These are phyloP conservation scores for Tephrocybe rancida DNA, from an alignment of 768 basidiomycete species.

Conservation along the genomic window DNA sequence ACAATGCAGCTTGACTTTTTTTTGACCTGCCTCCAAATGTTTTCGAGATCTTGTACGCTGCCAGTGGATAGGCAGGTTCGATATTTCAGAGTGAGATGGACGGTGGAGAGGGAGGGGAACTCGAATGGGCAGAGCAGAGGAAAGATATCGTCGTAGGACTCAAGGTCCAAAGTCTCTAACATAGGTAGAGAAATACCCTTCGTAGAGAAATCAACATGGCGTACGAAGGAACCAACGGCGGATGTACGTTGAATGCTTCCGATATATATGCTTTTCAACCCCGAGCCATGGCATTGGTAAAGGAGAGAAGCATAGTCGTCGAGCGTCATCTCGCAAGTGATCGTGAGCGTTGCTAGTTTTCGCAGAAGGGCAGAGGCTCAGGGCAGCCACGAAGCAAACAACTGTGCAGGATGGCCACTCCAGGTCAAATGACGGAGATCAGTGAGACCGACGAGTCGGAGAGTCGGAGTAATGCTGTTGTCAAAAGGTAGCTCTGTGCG, in stretches of 20 bases:
- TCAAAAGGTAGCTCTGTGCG: not conserved
- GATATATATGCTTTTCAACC: not conserved
- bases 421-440: not conserved
- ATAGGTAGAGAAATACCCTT: not conserved
- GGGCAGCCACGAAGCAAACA: not conserved
- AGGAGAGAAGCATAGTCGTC: not conserved
- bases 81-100: not conserved
- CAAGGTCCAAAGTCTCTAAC: too few species aligned
- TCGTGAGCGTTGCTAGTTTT: not conserved
- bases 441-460: not conserved
- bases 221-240: not conserved
- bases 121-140: not conserved
- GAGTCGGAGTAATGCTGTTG: not conserved
- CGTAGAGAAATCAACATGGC: not conserved
- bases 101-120: not conserved
- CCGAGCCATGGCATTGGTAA: not conserved
- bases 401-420: not conserved
- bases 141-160: not conserved
- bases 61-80: too few species aligned
- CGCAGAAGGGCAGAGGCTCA: not conserved
- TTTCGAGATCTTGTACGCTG: too few species aligned
- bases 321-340: not conserved
- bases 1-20: too few species aligned
- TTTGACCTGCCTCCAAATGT: too few species aligned
- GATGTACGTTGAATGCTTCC: not conserved